Conservation (phyloP, 257 asterid species). For the Catharanthus roseus region DNA sequence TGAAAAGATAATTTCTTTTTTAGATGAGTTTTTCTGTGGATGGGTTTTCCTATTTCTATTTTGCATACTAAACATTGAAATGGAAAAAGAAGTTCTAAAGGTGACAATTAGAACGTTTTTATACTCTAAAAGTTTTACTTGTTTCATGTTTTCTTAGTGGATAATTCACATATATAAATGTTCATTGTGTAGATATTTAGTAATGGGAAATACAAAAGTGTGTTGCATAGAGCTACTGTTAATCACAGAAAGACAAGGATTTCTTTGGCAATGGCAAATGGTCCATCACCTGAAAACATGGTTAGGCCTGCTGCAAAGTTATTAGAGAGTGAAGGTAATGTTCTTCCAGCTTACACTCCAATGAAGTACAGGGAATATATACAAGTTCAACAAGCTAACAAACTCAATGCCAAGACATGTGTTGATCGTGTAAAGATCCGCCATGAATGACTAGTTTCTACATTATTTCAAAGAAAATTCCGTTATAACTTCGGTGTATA, state of each 20-base stretch:
- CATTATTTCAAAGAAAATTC: too few species aligned
- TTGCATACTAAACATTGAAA: too few species aligned
- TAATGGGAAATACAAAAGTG: conserved; percentile 80
- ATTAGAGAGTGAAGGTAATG: conserved; percentile 14
- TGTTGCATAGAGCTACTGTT: conserved; percentile 66
- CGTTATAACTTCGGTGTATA: too few species aligned
- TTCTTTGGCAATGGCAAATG: conserved; percentile 56
- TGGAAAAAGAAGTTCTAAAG: too few species aligned
- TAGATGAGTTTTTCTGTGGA: too few species aligned
- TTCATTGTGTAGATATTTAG: conserved; percentile 82
- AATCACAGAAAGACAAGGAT: conserved; percentile 54
- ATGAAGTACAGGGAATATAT: conserved; percentile 59
- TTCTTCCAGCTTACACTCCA: conserved; percentile 33
- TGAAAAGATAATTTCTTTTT: too few species aligned
- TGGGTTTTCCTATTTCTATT: too few species aligned
- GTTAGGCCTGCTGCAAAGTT: conserved; percentile 45
- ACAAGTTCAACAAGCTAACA: conserved; percentile 45
- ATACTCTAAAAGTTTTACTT: too few species aligned
- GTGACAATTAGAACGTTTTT: background rate
- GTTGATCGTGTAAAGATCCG: conserved; percentile 32
- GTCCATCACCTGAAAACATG: conserved; percentile 53
- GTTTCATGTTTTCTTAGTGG: too few species aligned
- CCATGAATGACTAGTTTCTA: background rate
- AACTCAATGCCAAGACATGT: conserved; percentile 47
- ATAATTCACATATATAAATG: too few species aligned